Base-by-base conservation (phyloP, 176 grass and related monocot genomes). In the Paspalum notatum region DNA sequence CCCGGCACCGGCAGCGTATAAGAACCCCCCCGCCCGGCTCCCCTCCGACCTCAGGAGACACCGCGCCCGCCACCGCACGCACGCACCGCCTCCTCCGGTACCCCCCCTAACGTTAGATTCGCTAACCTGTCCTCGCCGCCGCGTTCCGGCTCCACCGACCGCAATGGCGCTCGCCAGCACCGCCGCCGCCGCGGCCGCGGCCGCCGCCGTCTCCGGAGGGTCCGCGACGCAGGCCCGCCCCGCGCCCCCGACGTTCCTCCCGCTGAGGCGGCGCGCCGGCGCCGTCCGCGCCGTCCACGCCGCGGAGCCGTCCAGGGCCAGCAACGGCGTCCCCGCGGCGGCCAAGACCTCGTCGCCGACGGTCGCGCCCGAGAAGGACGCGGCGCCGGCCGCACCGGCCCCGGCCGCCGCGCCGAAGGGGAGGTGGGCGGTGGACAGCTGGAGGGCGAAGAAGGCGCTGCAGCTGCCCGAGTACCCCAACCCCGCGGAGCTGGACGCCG, bases 381-480 rank as follows among this genome's bases (percentile, higher is more conserved):
- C 44, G 51, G 15, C 16, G 0, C 37, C 44, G 0, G 50, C 2
- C n/a, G n/a, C n/a, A n/a, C n/a, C n/a, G n/a, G n/a, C n/a, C n/a
- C n/a, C n/a, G n/a, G 8, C 5, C 17, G 46, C 45, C 10, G 11
- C 2, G 3, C 15, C 5, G 32, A 32, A 22, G 10, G 13, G 12
- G 0, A 91, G 22, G 83, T 92, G 89, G 89, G 8, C 92, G 16
- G 41, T 85, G 42, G 89, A 92, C 20, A 90, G 87, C 74, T 92
- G 92, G 92, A 81, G 18, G 84, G 2, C 72, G 44, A 92, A 75
- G 84, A 92, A 80, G 71, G 93, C 87, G 27, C 79, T 89, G 44
- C 90, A 92, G 79, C 87, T 88, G 74, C 93, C 87, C 8, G 85
- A 88, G 69, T 95, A 92, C 82, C 89, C 87, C 17, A 52, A 80